Evolutionary conservation across 441 rosid genomes (phyloP), one percentile per base, ranked within the genome.

Genomic region (Aquilaria agallochum): DNA sequence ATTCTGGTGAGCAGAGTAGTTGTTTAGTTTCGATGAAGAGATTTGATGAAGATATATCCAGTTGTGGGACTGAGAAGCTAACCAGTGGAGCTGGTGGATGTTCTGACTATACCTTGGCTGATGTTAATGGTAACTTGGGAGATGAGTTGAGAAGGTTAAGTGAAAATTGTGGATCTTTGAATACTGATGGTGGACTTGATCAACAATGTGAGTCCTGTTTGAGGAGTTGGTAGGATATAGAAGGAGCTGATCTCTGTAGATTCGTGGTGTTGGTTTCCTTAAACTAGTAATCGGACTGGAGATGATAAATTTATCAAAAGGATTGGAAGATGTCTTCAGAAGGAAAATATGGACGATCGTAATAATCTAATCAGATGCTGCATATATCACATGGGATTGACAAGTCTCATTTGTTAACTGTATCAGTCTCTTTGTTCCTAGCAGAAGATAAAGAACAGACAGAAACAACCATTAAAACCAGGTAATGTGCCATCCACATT

Each of bases 31-130:
- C 62, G 9, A 58, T 75, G 64, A 61, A 48, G 71, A 49, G 15
- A 11, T 47, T 50, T 5, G 65, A 58, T 62, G 64, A 15, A 32
- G 71, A 80, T 60, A 67, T 47, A 44, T 54, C 60, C 11, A 47
- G 53, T 53, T 78, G 82, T 64, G 80, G 86, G 67, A 73, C 75
- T 31, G 68, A 78, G 67, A 76, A 69, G 73, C 74, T 83, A 42
- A 73, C 69, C 3, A 67, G 72, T 46, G 79, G 81, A 5, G 55
- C 53, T 0, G 71, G 79, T 57, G 73, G 75, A 9, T 83, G 84
- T 62, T 83, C 76, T 27, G 74, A 75, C 55, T 78, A 67, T 62
- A 65, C 71, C 8, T 66, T 72, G 55, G 68, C 68, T n/a, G 76
- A 77, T 71, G 81, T 81, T 67, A 42, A 55, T 2, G 11, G 56